These are phyloP conservation scores for Fusarium nisikadoi DNA, from an alignment of 2,329 filamentous ascomycete genomes.

Conservation along the genomic window DNA sequence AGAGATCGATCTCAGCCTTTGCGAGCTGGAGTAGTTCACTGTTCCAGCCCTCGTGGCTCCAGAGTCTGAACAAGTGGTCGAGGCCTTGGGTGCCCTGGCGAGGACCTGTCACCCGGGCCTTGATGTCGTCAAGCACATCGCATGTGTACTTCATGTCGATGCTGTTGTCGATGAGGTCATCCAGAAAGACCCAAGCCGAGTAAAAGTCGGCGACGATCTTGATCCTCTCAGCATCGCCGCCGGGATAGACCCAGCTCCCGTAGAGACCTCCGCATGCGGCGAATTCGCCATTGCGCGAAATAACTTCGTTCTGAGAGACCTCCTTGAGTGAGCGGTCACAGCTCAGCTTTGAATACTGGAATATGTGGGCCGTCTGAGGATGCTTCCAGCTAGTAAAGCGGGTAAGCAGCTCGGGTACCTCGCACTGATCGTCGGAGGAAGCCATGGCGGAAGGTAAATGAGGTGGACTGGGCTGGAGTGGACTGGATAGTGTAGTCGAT, in stretches of 20 bases:
- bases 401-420: neutral
- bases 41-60: neutral
- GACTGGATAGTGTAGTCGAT: neutral
- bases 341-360: neutral
- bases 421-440: neutral
- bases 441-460: neutral
- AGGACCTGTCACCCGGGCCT: neutral
- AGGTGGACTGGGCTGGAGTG: neutral
- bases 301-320: neutral
- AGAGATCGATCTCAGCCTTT: neutral
- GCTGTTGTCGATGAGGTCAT: neutral
- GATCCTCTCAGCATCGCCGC: neutral
- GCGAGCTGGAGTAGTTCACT: neutral
- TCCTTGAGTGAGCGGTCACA: neutral
- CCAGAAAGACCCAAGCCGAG: neutral
- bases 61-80: neutral
- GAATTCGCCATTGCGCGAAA: constrained; percentile 3
- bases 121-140: neutral
- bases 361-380: constrained; percentile 1
- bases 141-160: neutral
- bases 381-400: neutral
- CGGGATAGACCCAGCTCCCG: neutral
- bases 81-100: neutral
- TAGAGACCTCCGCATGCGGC: constrained; percentile 2
- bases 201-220: neutral